Percentiles rank a stretch among this genome's conserved stretches.
Conservation (phyloP, 441 rosid species). For the Populus tomentosa region DNA sequence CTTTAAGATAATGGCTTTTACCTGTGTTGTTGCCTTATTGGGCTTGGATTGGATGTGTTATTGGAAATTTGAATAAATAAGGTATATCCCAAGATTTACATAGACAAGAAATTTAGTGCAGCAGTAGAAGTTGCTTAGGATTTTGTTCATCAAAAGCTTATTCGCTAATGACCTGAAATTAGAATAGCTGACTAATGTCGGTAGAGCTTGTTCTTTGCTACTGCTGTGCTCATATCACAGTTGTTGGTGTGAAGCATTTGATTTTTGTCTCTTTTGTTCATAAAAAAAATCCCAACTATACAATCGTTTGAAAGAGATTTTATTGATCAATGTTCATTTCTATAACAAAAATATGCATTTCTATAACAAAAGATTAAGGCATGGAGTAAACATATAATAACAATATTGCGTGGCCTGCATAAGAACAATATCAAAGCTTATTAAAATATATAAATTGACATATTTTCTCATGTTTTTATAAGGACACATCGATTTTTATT, state of each 20-base stretch:
- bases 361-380: too few species aligned
- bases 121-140: conserved; percentile 12
- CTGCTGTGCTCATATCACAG: background rate
- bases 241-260: background rate
- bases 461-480: too few species aligned
- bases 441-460: too few species aligned
- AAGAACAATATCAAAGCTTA: too few species aligned
- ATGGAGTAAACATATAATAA: too few species aligned
- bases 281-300: too few species aligned
- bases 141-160: background rate
- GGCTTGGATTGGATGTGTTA: conserved; percentile 48
- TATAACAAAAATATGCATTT: too few species aligned
- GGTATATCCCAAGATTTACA: conserved; percentile 35
- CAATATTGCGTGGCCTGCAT: too few species aligned
- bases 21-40: conserved; percentile 42
- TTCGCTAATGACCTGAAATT: background rate
- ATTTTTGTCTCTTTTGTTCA: too few species aligned
- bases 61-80: conserved; percentile 51
- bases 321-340: background rate
- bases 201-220: background rate
- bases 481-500: too few species aligned
- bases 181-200: too few species aligned
- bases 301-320: too few species aligned
- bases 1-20: conserved; percentile 50
- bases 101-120: conserved; percentile 2